Evolutionary conservation across 768 basidiomycete genomes (phyloP).

Genomic region (Cyathus striatus): DNA sequence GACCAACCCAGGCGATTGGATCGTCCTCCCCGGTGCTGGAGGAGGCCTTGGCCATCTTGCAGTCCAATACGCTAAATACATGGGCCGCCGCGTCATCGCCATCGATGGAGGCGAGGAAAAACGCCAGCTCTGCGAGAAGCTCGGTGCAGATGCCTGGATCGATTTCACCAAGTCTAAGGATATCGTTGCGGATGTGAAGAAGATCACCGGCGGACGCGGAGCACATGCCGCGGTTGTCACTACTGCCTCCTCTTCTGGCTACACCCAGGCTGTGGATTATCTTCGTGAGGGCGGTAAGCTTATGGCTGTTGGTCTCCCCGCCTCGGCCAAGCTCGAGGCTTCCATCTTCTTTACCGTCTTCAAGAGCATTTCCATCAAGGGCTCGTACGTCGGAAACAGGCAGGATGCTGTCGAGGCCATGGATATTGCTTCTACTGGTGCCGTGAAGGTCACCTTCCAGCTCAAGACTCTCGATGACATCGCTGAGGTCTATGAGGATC

Average conservation of each 20-base stretch:
- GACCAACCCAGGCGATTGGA: conserved; percentile 65
- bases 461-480: conserved; percentile 46
- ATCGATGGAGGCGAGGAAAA: conserved; percentile 77
- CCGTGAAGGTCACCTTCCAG: conserved; percentile 57
- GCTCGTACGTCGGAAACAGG: conserved; percentile 62
- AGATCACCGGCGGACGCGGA: conserved; percentile 59
- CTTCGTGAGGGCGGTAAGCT: conserved; percentile 67
- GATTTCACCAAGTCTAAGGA: conserved; percentile 72
- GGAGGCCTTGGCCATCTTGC: conserved; percentile 84
- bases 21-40: conserved; percentile 74
- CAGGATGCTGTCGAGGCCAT: conserved; percentile 84
- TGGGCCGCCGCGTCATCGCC: conserved; percentile 78
- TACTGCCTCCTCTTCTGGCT: conserved; percentile 42
- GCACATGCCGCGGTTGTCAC: conserved; percentile 69
- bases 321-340: conserved; percentile 49
- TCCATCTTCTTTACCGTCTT: conserved; percentile 69
- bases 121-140: conserved; percentile 47
- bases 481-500: conserved; percentile 34
- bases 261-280: conserved; percentile 65
- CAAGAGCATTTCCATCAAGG: conserved; percentile 48
- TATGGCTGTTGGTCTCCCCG: conserved; percentile 78
- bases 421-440: conserved; percentile 65
- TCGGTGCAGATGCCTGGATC: conserved; percentile 75
- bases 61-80: conserved; percentile 73
- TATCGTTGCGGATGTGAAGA: conserved; percentile 59